Percentiles rank a stretch among this genome's conserved stretches.
These are phyloP conservation scores for Nakazawaea wickerhamii DNA, from an alignment of 805 yeast species.

Conservation along the genomic window DNA sequence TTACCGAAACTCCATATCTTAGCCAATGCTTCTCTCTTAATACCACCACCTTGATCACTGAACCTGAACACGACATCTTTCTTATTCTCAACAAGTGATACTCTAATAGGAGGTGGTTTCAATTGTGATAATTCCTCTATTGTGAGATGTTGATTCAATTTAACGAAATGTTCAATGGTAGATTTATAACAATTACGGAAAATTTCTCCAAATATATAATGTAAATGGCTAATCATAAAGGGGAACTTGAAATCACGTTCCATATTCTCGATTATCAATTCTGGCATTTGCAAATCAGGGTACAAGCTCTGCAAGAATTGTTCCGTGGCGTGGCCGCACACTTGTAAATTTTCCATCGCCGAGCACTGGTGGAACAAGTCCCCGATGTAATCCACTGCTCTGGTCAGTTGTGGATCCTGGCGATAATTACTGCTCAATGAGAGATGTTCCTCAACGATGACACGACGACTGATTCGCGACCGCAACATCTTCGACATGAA, in stretches of 20 bases:
- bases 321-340: conserved; percentile 48
- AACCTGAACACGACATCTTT: conserved; percentile 70
- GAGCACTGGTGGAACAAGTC: conserved; percentile 79
- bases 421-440: conserved; percentile 49
- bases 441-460: conserved; percentile 87
- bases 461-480: conserved; percentile 83
- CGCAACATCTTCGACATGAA: conserved; percentile 75
- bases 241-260: conserved; percentile 57
- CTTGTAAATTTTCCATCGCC: conserved; percentile 59
- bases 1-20: conserved; percentile 88
- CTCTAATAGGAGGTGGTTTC: conserved; percentile 66
- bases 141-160: conserved; percentile 16
- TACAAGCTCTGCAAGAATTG: conserved; percentile 47
- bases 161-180: conserved; percentile 48
- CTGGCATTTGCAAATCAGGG: conserved; percentile 62
- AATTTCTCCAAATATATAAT: conserved; percentile 82
- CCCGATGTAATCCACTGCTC: conserved; percentile 57
- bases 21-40: conserved; percentile 50
- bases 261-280: conserved; percentile 64
- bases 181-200: conserved; percentile 83
- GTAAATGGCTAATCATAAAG: conserved; percentile 80
- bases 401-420: conserved; percentile 37
- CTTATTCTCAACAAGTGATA: conserved; percentile 63
- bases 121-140: conserved; percentile 15
- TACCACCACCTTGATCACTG: conserved; percentile 90